Percentiles rank a stretch among this genome's conserved stretches.
Evolutionary conservation across 495 filamentous ascomycete species (phyloP).

Genomic region (Geopyxis carbonaria): DNA sequence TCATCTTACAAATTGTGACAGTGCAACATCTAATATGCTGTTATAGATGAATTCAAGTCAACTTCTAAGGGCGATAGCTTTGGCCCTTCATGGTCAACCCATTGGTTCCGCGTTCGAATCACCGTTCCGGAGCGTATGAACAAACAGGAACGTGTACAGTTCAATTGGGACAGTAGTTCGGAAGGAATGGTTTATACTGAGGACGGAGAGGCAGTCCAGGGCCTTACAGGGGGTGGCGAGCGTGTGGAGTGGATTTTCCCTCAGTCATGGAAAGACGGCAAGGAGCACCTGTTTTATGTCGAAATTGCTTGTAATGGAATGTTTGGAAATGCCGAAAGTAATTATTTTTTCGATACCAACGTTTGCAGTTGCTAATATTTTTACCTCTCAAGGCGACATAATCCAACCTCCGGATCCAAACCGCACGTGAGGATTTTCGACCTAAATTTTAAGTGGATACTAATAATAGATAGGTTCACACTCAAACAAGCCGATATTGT

Average conservation of each 20-base stretch:
- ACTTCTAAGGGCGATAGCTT: conserved; percentile 63
- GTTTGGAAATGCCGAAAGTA: conserved; percentile 78
- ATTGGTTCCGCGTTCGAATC: conserved; percentile 80
- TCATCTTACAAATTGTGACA: neutral
- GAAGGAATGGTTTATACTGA: conserved; percentile 84
- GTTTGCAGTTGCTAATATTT: neutral
- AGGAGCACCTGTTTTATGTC: conserved; percentile 76
- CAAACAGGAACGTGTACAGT: conserved; percentile 62
- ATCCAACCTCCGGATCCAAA: conserved; percentile 81
- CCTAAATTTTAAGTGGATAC: neutral
- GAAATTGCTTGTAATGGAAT: conserved; percentile 98
- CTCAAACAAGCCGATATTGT: conserved; percentile 70
- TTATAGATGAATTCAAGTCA: conserved; percentile 48
- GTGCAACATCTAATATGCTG: neutral
- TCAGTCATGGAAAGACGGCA: conserved; percentile 56
- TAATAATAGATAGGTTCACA: conserved; percentile 33
- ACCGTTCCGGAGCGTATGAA: conserved; percentile 54
- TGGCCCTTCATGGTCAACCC: conserved; percentile 94
- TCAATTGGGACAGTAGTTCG: conserved; percentile 88
- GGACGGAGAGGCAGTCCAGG: conserved; percentile 76
- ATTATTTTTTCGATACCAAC: neutral
- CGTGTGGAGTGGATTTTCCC: conserved; percentile 81
- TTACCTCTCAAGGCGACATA: too few relatives aligned
- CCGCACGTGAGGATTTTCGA: conserved; percentile 31
- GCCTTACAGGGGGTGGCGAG: conserved; percentile 82